Evolutionary conservation across 2,329 filamentous ascomycete genomes (phyloP), one percentile per base, ranked within the genome.

Genomic region (Diplocarpon rosae): DNA sequence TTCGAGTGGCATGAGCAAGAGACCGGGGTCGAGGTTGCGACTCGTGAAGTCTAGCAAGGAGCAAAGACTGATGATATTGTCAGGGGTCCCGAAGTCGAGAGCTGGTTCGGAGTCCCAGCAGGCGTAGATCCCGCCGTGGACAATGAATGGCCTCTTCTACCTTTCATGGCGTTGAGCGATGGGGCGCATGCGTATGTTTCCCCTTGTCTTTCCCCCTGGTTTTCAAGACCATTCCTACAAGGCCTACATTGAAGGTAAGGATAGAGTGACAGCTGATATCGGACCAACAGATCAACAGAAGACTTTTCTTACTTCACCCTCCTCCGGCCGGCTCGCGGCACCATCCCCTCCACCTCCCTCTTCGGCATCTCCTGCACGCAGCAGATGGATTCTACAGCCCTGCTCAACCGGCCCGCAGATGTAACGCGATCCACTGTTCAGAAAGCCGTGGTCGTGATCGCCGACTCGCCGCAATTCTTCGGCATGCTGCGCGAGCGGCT

Each of bases 241-340:
- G 10, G 10, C n/a, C n/a, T n/a, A n/a, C n/a, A n/a, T n/a, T n/a
- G 17, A 13, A 29, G 20, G 16, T 33, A n/a, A 33, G 39, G n/a
- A n/a, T n/a, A 14, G n/a, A 39, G 5, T 30, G 20, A 27, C 20
- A 30, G 29, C 13, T 31, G 27, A 37, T 46, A 32, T 37, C 28
- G 17, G 8, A 27, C 11, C 27, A 13, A 12, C 37, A 92, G 85
- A 45, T 81, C 85, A 16, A 83, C 83, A 46, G 92, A 98, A 67
- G 92, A 96, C 67, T 98, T 96, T 69, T 95, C 89, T 41, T 98
- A 98, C 69, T 98, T 98, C 64, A 96, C 90, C 8, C 78, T 98
- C 41, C 73, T 87, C 47, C 77, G 78, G 27, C 78, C 80, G 37
- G 72, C 71, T 43, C 71, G 66, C 51, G 66, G 65, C 41, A 57